Conservation (phyloP, 805 yeast genomes). For the Nakazawaea holstii region DNA sequence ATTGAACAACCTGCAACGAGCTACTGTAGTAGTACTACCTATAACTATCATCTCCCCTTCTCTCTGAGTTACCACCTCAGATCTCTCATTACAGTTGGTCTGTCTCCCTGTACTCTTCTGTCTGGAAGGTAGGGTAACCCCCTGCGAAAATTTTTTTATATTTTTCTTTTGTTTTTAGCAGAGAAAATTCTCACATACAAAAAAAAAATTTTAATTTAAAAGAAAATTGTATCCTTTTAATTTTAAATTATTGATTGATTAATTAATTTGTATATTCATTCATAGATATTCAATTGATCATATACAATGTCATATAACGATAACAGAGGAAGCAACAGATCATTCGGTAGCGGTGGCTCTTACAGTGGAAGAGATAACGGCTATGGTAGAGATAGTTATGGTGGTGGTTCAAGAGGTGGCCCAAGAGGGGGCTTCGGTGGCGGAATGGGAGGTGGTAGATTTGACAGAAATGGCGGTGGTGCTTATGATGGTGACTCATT, state of each 20-base stretch:
- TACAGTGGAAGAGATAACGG: slow-evolving; percentile 24
- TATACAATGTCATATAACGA: slow-evolving; percentile 36
- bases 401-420: slow-evolving; percentile 29
- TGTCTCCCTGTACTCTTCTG: too few species aligned
- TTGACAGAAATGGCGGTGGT: slow-evolving; percentile 34
- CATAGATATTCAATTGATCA: neutral
- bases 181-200: too few species aligned
- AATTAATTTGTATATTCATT: too few species aligned
- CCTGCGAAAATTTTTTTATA: too few species aligned
- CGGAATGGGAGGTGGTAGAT: slow-evolving; percentile 29
- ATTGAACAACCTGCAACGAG: neutral
- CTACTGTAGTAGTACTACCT: too few species aligned
- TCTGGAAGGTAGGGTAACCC: too few species aligned
- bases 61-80: too few species aligned
- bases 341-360: slow-evolving; percentile 12
- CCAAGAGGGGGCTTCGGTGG: slow-evolving; percentile 33
- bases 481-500: slow-evolving; percentile 31
- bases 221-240: too few species aligned
- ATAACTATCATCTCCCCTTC: neutral
- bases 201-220: too few species aligned
- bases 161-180: too few species aligned
- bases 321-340: slow-evolving; percentile 25
- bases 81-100: too few species aligned
- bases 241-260: too few species aligned
- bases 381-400: slow-evolving; percentile 32